Evolutionary conservation across 2,329 filamentous ascomycete genomes (phyloP).

Genomic region (Sordariomycetes sp.): DNA sequence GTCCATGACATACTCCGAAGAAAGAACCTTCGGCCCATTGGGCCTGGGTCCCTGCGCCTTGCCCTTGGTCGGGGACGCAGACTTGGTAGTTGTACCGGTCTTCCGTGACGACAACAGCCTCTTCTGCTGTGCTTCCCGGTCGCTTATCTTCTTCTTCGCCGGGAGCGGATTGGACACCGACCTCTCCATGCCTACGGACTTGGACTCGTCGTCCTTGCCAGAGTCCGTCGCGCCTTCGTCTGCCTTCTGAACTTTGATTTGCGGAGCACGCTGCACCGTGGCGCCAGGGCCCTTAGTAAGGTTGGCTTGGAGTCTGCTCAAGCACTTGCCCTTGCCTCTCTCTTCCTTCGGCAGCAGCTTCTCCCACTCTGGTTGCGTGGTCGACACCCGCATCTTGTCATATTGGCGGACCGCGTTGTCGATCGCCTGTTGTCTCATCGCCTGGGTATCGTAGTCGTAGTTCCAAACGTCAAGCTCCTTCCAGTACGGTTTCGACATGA

Average conservation of each 20-base stretch:
- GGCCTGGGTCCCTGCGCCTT: conserved; percentile 13
- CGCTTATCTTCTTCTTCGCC: conserved; percentile 46
- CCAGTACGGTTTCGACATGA: conserved; percentile 45
- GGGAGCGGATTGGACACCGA: conserved; percentile 39
- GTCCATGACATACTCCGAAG: conserved; percentile 45
- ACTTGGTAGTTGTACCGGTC: conserved; percentile 12
- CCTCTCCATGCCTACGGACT: conserved; percentile 25
- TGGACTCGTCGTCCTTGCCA: conserved; percentile 17
- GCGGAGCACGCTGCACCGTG: conserved; percentile 19
- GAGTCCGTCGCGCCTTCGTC: conserved; percentile 29
- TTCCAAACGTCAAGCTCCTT: conserved; percentile 56
- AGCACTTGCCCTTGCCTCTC: conserved; percentile 44
- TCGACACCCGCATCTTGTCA: conserved; percentile 46
- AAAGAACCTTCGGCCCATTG: conserved; percentile 34
- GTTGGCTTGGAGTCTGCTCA: conserved; percentile 51
- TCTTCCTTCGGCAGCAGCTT: conserved; percentile 46
- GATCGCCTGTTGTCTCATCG: conserved; percentile 48
- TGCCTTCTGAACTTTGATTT: conserved; percentile 36
- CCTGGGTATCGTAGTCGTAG: conserved; percentile 42
- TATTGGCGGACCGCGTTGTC: conserved; percentile 50
- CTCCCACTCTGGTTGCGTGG: conserved; percentile 50
- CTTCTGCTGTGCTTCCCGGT: conserved; percentile 45
- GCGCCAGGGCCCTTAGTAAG: conserved; percentile 41
- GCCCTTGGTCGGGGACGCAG: conserved; percentile 12
- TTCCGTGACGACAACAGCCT: conserved; percentile 27